These are phyloP conservation scores for Magnaporthiopsis rhizophila DNA, from an alignment of 2,329 filamentous ascomycete species.

Conservation along the genomic window DNA sequence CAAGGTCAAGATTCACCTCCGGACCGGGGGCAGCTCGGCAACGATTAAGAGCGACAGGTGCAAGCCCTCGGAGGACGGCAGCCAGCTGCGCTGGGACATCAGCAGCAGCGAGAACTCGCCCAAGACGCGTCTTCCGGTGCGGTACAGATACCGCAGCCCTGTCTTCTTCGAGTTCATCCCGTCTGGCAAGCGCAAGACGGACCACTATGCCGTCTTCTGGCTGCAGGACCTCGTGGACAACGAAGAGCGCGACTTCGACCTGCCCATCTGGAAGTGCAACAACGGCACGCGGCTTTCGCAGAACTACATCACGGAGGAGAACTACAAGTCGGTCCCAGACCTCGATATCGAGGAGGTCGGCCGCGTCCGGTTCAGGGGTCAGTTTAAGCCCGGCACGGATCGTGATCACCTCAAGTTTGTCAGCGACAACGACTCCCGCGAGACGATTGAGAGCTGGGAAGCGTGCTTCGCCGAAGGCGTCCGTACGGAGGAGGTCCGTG, in stretches of 20 bases:
- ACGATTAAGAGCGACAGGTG: slow-evolving; percentile 59
- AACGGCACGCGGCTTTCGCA: slow-evolving; percentile 71
- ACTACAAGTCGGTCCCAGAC: slow-evolving; percentile 61
- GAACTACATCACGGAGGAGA: slow-evolving; percentile 83
- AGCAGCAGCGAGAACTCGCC: slow-evolving; percentile 27
- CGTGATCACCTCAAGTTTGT: slow-evolving; percentile 78
- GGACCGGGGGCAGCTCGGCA: slow-evolving; percentile 77
- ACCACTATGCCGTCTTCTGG: slow-evolving; percentile 78
- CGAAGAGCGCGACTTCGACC: slow-evolving; percentile 66
- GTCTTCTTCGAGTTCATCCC: slow-evolving; percentile 81
- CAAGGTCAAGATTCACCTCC: slow-evolving; percentile 68
- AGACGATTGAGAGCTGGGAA: slow-evolving; percentile 94
- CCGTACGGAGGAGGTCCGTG: slow-evolving; percentile 58
- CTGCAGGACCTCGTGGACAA: slow-evolving; percentile 77
- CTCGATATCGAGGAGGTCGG: slow-evolving; percentile 74
- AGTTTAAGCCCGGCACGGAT: slow-evolving; percentile 87
- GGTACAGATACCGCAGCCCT: slow-evolving; percentile 82
- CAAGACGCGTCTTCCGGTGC: slow-evolving; percentile 69
- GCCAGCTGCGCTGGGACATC: slow-evolving; percentile 42
- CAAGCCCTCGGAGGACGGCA: slow-evolving; percentile 45
- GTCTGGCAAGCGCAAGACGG: slow-evolving; percentile 58
- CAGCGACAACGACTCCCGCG: slow-evolving; percentile 77
- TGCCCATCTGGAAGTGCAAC: slow-evolving; percentile 86
- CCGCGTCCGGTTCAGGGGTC: slow-evolving; percentile 67
- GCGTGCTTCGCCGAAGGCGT: slow-evolving; percentile 85